Evolutionary conservation across 805 yeast genomes (phyloP).

Genomic region (Cyberlindnera xishuangbannaensis): DNA sequence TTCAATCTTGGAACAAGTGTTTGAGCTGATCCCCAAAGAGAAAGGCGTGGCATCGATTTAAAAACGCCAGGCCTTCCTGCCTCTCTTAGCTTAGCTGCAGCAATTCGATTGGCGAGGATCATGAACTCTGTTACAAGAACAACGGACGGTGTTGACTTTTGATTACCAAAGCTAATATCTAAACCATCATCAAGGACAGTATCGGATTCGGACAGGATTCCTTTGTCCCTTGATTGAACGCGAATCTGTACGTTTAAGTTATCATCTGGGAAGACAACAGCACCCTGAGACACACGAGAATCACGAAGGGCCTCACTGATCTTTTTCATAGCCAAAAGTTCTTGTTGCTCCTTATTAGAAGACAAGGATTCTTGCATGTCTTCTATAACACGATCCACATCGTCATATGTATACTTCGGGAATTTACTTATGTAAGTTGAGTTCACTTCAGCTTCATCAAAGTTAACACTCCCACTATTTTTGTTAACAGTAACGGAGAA

Average conservation of each 20-base stretch:
- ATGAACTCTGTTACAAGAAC: slow-evolving; percentile 75
- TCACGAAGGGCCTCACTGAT: slow-evolving; percentile 28
- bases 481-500: slow-evolving; percentile 32
- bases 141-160: slow-evolving; percentile 42
- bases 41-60: slow-evolving; percentile 22
- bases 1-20: slow-evolving; percentile 23
- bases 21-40: slow-evolving; percentile 23
- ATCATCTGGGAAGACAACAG: slow-evolving; percentile 35
- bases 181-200: slow-evolving; percentile 10
- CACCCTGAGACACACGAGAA: slow-evolving; percentile 31
- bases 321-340: slow-evolving; percentile 31
- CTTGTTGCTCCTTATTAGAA: slow-evolving; percentile 18
- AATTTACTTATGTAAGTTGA: slow-evolving; percentile 42
- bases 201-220: slow-evolving; percentile 3
- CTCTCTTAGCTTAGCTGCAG: slow-evolving; percentile 41
- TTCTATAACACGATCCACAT: slow-evolving; percentile 48
- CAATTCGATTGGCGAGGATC: slow-evolving; percentile 69
- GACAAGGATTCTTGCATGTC: too few relatives aligned
- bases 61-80: slow-evolving; percentile 50
- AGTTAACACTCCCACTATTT: slow-evolving; percentile 17
- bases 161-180: slow-evolving; percentile 18
- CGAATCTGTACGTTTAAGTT: slow-evolving; percentile 23
- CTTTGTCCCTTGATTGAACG: slow-evolving; percentile 5
- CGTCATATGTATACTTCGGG: slow-evolving; percentile 51
- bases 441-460: slow-evolving; percentile 28